Percentiles rank a stretch among this genome's conserved stretches.
phyloP scores from a whole-genome alignment of 1,139 yeast species.

The Hemisphaericaspora subhashii region DNA sequence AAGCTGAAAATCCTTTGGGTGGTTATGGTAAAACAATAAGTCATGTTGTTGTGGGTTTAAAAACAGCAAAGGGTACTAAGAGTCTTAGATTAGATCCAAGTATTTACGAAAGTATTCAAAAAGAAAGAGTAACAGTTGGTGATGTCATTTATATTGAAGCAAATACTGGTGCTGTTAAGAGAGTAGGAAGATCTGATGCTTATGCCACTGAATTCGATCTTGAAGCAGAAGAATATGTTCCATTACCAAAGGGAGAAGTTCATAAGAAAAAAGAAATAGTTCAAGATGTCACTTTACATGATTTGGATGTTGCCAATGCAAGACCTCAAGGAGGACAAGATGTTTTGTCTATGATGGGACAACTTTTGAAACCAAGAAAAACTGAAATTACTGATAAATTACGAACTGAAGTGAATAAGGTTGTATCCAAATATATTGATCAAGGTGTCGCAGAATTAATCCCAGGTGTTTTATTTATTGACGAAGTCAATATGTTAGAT shows the following conservation, averaged over 20 bases:
- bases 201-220: slow-evolving; percentile 97
- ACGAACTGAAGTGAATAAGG: slow-evolving; percentile 90
- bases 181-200: slow-evolving; percentile 98
- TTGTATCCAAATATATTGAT: slow-evolving; percentile 92
- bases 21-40: slow-evolving; percentile 97
- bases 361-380: slow-evolving; percentile 89
- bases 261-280: slow-evolving; percentile 98
- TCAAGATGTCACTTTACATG: slow-evolving; percentile 95
- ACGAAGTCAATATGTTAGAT: slow-evolving; percentile 97
- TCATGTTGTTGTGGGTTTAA: slow-evolving; percentile 91
- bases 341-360: slow-evolving; percentile 98
- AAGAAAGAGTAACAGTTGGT: slow-evolving; percentile 91
- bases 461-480: slow-evolving; percentile 96
- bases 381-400: slow-evolving; percentile 98
- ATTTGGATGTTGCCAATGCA: slow-evolving; percentile 93
- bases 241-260: slow-evolving; percentile 97
- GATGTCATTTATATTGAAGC: slow-evolving; percentile 97
- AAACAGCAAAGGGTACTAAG: slow-evolving; percentile 95
- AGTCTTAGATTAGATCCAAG: slow-evolving; percentile 91
- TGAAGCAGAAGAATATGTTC: slow-evolving; percentile 98
- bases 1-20: slow-evolving; percentile 94
- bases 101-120: slow-evolving; percentile 92
- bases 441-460: slow-evolving; percentile 98
- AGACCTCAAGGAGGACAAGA: slow-evolving; percentile 99
- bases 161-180: slow-evolving; percentile 94